A percentile compares a stretch with the other conserved stretches of the same genome.
phyloP scores from a whole-genome alignment of 306 rosid species.

The Biancaea sappan region DNA sequence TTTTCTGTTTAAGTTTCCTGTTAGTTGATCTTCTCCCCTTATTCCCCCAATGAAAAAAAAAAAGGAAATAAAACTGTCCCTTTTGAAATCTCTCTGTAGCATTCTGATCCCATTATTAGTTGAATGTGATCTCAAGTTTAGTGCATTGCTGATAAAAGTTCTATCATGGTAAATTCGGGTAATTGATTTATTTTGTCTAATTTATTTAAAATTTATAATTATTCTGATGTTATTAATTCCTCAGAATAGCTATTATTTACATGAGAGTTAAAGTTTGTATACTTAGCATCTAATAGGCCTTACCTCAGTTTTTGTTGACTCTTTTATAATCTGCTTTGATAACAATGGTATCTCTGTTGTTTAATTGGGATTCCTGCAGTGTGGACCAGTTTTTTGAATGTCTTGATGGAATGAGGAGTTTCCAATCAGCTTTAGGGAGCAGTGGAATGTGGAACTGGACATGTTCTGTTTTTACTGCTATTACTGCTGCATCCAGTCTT shows the following conservation, averaged over 20 bases:
- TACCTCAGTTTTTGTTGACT: slow-evolving; percentile 17
- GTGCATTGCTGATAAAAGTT: slow-evolving; percentile 12
- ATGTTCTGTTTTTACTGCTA: slow-evolving; percentile 88
- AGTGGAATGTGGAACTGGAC: slow-evolving; percentile 99
- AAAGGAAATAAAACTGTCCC: too few relatives aligned
- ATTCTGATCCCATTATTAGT: slow-evolving; percentile 18
- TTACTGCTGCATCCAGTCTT: slow-evolving; percentile 94
- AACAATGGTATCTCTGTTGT: slow-evolving; percentile 34
- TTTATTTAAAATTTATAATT: slow-evolving; percentile 26
- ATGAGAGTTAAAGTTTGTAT: slow-evolving; percentile 15
- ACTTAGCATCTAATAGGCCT: slow-evolving; percentile 16
- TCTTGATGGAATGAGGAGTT: slow-evolving; percentile 91
- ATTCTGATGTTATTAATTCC: slow-evolving; percentile 21
- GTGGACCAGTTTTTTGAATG: slow-evolving; percentile 98
- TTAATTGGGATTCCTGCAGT: slow-evolving; percentile 56
- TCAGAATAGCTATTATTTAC: slow-evolving; percentile 18
- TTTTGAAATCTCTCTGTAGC: neutral
- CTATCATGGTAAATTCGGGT: neutral
- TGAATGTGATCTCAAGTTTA: slow-evolving; percentile 3
- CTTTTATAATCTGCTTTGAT: slow-evolving; percentile 12
- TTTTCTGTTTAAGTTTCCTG: neutral
- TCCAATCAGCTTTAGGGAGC: slow-evolving; percentile 83
- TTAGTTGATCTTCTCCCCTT: neutral
- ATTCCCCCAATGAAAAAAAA: neutral
- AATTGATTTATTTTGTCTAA: slow-evolving; percentile 1